Evolutionary conservation across 805 yeast genomes (phyloP).

Genomic region (Starmerella khaoyaiensis): DNA sequence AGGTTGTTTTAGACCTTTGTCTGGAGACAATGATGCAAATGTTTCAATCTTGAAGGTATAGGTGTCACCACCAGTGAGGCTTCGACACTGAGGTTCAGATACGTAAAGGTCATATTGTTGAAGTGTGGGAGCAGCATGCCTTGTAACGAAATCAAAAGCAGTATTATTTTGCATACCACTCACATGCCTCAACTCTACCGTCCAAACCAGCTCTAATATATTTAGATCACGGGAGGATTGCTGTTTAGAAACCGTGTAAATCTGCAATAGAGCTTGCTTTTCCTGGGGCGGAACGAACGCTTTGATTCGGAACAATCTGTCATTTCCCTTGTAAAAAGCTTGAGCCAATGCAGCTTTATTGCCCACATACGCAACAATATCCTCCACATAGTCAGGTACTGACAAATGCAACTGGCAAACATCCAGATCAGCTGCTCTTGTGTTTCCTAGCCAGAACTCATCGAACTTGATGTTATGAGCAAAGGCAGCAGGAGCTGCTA

Average conservation of each 20-base stretch:
- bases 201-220: slow-evolving; percentile 55
- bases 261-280: slow-evolving; percentile 55
- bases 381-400: slow-evolving; percentile 52
- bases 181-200: slow-evolving; percentile 60
- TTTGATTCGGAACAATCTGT: slow-evolving; percentile 62
- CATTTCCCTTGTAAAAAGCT: slow-evolving; percentile 45
- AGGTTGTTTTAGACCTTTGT: slow-evolving; percentile 10
- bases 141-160: slow-evolving; percentile 52
- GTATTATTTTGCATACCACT: slow-evolving; percentile 41
- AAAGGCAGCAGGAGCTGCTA: slow-evolving; percentile 73
- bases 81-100: slow-evolving; percentile 67
- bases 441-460: slow-evolving; percentile 64
- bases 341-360: slow-evolving; percentile 59
- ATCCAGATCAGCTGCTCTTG: slow-evolving; percentile 62
- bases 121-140: slow-evolving; percentile 59
- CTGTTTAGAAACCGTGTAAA: slow-evolving; percentile 35
- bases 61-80: slow-evolving; percentile 42
- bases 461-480: slow-evolving; percentile 43
- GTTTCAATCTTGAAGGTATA: slow-evolving; percentile 43
- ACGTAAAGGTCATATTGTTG: slow-evolving; percentile 67
- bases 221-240: slow-evolving; percentile 7
- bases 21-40: slow-evolving; percentile 26
- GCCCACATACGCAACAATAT: slow-evolving; percentile 41
- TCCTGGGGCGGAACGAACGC: slow-evolving; percentile 64
- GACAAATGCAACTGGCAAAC: slow-evolving; percentile 63